phyloP scores from a whole-genome alignment of 1,284 basidiomycete species.

The Quambalaria eucalypti region DNA sequence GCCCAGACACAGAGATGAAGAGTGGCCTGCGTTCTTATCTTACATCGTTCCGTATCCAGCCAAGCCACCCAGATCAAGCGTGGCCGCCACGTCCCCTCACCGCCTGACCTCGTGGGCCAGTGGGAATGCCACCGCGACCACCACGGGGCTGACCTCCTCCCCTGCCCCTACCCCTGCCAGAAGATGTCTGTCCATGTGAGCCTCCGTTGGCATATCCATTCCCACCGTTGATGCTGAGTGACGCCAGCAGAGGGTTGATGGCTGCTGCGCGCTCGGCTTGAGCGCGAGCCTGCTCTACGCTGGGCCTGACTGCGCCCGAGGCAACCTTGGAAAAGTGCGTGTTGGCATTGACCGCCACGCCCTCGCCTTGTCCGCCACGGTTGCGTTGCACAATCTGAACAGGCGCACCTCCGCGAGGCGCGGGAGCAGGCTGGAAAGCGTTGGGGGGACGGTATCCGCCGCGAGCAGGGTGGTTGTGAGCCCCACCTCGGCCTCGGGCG shows the following conservation, averaged over 20 bases:
- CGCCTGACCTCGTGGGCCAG: too few relatives aligned
- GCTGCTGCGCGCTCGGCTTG: neutral
- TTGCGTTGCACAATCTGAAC: neutral
- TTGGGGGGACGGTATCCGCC: constrained; percentile 5
- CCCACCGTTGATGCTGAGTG: neutral
- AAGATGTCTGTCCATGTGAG: neutral
- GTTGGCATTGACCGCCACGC: neutral
- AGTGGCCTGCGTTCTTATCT: too few relatives aligned
- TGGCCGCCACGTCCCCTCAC: too few relatives aligned
- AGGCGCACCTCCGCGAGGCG: neutral
- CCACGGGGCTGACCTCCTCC: neutral
- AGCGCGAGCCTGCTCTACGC: neutral
- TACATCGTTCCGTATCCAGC: too few relatives aligned
- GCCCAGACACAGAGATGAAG: too few relatives aligned
- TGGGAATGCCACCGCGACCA: too few relatives aligned
- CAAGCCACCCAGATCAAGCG: too few relatives aligned
- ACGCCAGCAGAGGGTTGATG: neutral
- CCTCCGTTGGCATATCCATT: neutral
- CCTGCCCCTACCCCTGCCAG: neutral
- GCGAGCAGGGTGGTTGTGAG: constrained; percentile 3
- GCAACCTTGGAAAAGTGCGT: neutral
- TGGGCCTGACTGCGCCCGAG: neutral
- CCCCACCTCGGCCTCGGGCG: neutral
- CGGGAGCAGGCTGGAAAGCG: neutral
- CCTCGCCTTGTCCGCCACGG: neutral